Evolutionary conservation across 345 rosid species (phyloP).

Genomic region (Sisymbrium altissimum): DNA sequence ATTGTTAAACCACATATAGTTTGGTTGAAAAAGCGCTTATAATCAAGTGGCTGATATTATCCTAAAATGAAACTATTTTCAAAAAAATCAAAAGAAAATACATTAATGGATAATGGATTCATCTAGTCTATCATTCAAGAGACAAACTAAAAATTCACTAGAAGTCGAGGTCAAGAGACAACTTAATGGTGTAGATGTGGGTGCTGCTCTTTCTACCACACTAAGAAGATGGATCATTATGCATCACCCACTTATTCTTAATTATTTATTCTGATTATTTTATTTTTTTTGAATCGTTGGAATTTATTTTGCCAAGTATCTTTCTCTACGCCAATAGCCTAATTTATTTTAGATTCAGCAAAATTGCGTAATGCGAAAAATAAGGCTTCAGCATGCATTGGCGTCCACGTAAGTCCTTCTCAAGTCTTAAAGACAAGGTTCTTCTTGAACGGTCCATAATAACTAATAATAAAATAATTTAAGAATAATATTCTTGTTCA

Average conservation of each 20-base stretch:
- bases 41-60: background rate
- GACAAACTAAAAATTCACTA: slow-evolving; percentile 1
- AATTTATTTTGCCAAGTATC: slow-evolving; percentile 9
- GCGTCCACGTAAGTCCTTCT: slow-evolving; percentile 38
- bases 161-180: background rate
- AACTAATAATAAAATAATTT: background rate
- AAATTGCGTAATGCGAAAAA: slow-evolving; percentile 18
- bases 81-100: background rate
- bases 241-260: slow-evolving; percentile 33
- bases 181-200: slow-evolving; percentile 22
- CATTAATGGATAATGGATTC: background rate
- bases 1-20: too few relatives aligned
- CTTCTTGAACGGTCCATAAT: slow-evolving; percentile 19
- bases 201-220: slow-evolving; percentile 28
- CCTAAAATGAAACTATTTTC: background rate
- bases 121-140: background rate
- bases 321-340: slow-evolving; percentile 14
- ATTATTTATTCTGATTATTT: background rate
- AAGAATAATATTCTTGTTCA: slow-evolving; percentile 6
- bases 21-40: background rate
- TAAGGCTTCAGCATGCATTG: slow-evolving; percentile 20
- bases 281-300: background rate
- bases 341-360: background rate
- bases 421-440: slow-evolving; percentile 18
- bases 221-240: slow-evolving; percentile 27